Base-by-base conservation (phyloP, 208 protist genomes). In the Phytomonas sp. region DNA sequence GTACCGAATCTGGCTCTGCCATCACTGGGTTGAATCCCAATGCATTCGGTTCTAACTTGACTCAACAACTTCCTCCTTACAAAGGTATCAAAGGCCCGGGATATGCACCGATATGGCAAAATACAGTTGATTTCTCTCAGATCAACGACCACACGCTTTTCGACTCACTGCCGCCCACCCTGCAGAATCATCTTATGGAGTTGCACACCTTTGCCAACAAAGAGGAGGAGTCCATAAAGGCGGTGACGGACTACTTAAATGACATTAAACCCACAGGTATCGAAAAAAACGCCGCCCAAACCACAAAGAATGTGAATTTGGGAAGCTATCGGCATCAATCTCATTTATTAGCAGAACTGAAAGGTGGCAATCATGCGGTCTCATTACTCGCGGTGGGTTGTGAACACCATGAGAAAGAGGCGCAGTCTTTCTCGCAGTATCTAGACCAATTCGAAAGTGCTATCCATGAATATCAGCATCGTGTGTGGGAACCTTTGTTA, bases 131-230 rank as follows among this genome's bases (percentile, higher is more conserved):
- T 67, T 84, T 94, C 65, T 82, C 83, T 23, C 76, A 81, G 29
- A 77, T 94, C 68, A 89, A 72, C 45, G 87, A 91, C 70, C 80
- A 86, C 75, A 83, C 81, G 5, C 40, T 71, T 36, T 92, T 94
- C 72, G 81, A 89, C 59, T 77, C 80, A 12, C 77, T 94, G 1
- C 87, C 89, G 30, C 74, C 71, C 33, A 68, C 78, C 32, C 74
- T 94, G 56, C 87, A 92, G 77, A 77, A 89, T 61, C 87, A 93
- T 62, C 69, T 94, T 30, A 83, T 89, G 63, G 87, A 90, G 59
- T 71, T 94, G 52, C 83, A 81, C 34, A 81, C 77, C 63, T 94
- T 94, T 74, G 87, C 89, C 72, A 70, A 89, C 64, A 71, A 74
- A 40, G 89, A 94, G 69, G 77, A 82, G 31, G 78, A 83, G 14